Percentiles rank a stretch among this genome's conserved stretches.
phyloP scores from a whole-genome alignment of 768 basidiomycete genomes.

The Symmetrospora coprosmae region DNA sequence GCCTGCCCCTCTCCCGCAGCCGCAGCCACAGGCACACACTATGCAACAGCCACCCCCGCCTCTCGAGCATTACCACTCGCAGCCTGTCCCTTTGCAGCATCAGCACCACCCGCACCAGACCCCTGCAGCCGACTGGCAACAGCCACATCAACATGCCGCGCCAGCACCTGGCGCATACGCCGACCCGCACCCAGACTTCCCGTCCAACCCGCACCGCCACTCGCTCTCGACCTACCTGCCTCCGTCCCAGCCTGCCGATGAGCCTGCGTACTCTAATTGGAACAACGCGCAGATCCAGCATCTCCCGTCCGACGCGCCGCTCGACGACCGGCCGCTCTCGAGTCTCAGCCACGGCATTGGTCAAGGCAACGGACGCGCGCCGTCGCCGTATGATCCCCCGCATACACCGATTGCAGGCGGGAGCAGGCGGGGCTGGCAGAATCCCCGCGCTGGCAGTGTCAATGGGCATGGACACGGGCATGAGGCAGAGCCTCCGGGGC shows the following conservation, averaged over 20 bases:
- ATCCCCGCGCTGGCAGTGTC: too few relatives aligned
- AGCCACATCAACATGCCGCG: too few relatives aligned
- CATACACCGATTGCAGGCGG: neutral
- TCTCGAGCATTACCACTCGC: neutral
- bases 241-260: neutral
- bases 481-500: neutral
- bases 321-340: neutral
- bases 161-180: neutral
- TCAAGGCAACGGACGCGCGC: neutral
- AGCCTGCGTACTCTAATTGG: constrained; percentile 1
- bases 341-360: neutral
- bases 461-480: too few relatives aligned
- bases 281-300: neutral
- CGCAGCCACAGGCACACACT: neutral
- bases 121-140: too few relatives aligned
- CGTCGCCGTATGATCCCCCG: neutral
- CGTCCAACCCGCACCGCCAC: neutral
- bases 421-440: too few relatives aligned
- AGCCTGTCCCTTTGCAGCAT: neutral
- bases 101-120: neutral
- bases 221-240: constrained; percentile 11
- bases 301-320: neutral
- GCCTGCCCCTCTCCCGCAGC: neutral
- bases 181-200: neutral
- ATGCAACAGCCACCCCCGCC: constrained; percentile 1